Conservation (phyloP, 2,329 filamentous ascomycete genomes). For the Xylariaceae sp. region DNA sequence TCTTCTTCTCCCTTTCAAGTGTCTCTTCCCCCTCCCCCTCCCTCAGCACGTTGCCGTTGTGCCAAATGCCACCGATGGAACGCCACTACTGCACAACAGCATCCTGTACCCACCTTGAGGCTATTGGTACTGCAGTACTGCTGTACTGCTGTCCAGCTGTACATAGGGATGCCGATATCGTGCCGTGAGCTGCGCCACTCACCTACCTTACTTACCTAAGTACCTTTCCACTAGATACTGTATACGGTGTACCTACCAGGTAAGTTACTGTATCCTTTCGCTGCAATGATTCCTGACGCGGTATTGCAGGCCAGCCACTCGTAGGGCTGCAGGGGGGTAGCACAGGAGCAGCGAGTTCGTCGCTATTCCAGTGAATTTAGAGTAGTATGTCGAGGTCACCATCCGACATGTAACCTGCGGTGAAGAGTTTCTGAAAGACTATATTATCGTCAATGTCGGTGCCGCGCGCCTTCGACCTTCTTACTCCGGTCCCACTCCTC, state of each 20-base stretch:
- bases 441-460: too few species aligned
- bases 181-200: constrained; percentile 3
- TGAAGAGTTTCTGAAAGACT: too few species aligned
- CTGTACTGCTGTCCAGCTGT: not conserved
- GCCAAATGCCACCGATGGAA: too few species aligned
- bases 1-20: constrained; percentile 6
- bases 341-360: not conserved
- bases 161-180: not conserved
- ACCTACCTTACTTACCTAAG: constrained; percentile 2
- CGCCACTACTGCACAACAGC: constrained; percentile 8
- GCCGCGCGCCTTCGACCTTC: too few species aligned
- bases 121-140: not conserved
- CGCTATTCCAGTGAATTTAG: not conserved
- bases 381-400: too few species aligned
- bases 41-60: constrained; percentile 2
- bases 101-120: constrained; percentile 2
- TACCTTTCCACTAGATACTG: too few species aligned
- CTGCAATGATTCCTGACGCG: too few species aligned
- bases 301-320: not conserved
- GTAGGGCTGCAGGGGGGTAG: constrained; percentile 14
- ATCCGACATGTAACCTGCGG: too few species aligned
- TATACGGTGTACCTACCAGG: too few species aligned
- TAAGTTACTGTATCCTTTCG: too few species aligned
- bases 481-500: too few species aligned
- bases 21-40: constrained; percentile 1